A percentile compares a stretch with the other conserved stretches of the same genome.
phyloP scores from a whole-genome alignment of 192 early-diverging fungal genomes.

The Nowakowskiella sp. region DNA sequence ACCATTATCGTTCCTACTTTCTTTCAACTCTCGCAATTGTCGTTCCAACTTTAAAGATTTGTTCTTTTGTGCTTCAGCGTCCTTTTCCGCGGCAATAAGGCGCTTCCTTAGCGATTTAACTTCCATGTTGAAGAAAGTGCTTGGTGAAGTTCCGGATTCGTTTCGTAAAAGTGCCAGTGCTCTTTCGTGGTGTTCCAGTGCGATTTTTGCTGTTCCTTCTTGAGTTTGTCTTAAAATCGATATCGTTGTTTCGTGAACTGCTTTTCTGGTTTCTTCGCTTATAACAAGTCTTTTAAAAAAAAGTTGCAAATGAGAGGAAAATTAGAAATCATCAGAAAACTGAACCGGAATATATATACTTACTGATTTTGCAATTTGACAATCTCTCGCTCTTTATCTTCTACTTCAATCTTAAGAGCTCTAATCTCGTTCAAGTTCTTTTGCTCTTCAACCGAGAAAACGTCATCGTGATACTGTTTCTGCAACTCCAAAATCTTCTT shows the following conservation, averaged over 20 bases:
- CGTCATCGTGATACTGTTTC: constrained; percentile 23
- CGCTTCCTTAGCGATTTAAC: constrained; percentile 11
- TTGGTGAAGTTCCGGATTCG: constrained; percentile 13
- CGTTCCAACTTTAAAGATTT: no score
- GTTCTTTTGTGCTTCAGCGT: no score
- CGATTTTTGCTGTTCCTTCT: constrained; percentile 25
- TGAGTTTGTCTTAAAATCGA: constrained; percentile 24
- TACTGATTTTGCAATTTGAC: constrained; percentile 11
- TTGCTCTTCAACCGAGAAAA: constrained; percentile 22
- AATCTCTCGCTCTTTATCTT: constrained; percentile 13
- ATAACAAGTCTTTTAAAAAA: constrained; percentile 13
- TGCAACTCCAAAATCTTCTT: constrained; percentile 11
- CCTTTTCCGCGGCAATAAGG: constrained; percentile 12
- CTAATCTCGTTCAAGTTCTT: constrained; percentile 16
- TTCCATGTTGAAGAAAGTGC: constrained; percentile 13
- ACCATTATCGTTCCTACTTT: no score
- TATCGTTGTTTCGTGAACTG: constrained; percentile 23
- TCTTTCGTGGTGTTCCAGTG: constrained; percentile 21
- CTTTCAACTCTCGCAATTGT: no score
- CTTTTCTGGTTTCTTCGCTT: constrained; percentile 24
- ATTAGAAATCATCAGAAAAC: background rate
- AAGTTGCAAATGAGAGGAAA: background rate
- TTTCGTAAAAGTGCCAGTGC: constrained; percentile 18
- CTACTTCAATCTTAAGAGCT: constrained; percentile 13
- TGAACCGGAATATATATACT: background rate